Percentiles rank a stretch among this genome's conserved stretches.
Evolutionary conservation across 495 filamentous ascomycete species (phyloP).

Genomic region (Neurospora discreta): DNA sequence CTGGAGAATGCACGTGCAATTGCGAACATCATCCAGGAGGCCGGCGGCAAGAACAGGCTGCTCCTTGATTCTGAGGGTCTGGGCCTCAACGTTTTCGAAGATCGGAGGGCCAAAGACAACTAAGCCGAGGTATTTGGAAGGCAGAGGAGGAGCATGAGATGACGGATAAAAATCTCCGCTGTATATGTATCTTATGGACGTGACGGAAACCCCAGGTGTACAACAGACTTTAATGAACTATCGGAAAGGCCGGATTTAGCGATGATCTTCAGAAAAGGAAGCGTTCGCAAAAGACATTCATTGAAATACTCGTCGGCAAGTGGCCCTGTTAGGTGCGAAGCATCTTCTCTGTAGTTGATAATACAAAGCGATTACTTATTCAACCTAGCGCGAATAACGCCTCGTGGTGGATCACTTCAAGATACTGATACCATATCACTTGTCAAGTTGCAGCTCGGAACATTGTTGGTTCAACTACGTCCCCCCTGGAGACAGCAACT

Average conservation of each 20-base stretch:
- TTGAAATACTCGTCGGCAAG: neutral
- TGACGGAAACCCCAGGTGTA: constrained; percentile 6
- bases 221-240: constrained; percentile 6
- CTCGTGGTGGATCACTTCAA: neutral
- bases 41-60: constrained; percentile 83
- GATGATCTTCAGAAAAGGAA: neutral
- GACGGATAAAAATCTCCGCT: constrained; percentile 32
- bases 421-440: neutral
- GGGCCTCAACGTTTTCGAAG: constrained; percentile 76
- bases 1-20: constrained; percentile 93
- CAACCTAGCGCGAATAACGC: neutral
- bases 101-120: constrained; percentile 31
- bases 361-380: neutral
- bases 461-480: neutral
- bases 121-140: constrained; percentile 8
- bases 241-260: neutral
- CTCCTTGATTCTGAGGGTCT: constrained; percentile 83
- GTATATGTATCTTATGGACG: constrained; percentile 27
- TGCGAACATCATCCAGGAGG: constrained; percentile 70
- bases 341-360: neutral
- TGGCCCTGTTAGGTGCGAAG: neutral
- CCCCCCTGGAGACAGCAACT: too few species aligned
- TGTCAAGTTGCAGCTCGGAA: neutral
- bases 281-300: neutral
- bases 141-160: constrained; percentile 5